These are phyloP conservation scores for Capsicum chinense DNA, from an alignment of 257 asterid genomes.

Conservation along the genomic window DNA sequence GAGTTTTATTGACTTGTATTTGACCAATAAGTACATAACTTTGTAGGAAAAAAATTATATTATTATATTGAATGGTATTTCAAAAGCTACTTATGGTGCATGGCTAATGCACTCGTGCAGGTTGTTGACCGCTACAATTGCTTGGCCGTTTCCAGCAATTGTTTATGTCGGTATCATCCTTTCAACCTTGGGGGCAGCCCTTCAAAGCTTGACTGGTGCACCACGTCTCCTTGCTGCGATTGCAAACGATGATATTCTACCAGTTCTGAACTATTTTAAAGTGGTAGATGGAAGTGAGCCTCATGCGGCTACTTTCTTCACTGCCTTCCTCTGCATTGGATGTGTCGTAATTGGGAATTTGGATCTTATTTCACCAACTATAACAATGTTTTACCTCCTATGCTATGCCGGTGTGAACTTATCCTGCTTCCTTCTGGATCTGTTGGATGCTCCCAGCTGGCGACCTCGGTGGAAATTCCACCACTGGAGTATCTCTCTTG, in stretches of 20 bases:
- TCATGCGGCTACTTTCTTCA: slow-evolving; percentile 85
- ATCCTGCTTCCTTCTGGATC: slow-evolving; percentile 97
- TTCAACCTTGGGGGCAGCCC: slow-evolving; percentile 98
- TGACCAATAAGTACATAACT: not conserved
- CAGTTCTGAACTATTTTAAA: slow-evolving; percentile 94
- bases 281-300: slow-evolving; percentile 93
- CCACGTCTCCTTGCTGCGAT: slow-evolving; percentile 99
- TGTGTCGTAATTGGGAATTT: slow-evolving; percentile 95
- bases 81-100: slow-evolving; percentile 36
- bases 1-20: not conserved
- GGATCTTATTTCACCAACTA: slow-evolving; percentile 93
- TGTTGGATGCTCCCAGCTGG: slow-evolving; percentile 99
- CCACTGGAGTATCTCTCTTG: slow-evolving; percentile 98
- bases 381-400: slow-evolving; percentile 96
- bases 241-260: slow-evolving; percentile 96
- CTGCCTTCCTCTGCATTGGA: slow-evolving; percentile 92
- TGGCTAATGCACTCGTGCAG: slow-evolving; percentile 59
- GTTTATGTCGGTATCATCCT: slow-evolving; percentile 90
- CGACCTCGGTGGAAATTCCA: slow-evolving; percentile 99
- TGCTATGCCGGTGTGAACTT: slow-evolving; percentile 97
- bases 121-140: slow-evolving; percentile 97
- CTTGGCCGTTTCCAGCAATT: slow-evolving; percentile 97
- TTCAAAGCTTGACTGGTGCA: slow-evolving; percentile 98
- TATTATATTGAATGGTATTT: slow-evolving; percentile 1
- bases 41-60: slow-evolving; percentile 19